Percentiles rank a stretch among this genome's conserved stretches.
These are phyloP conservation scores for Phtheirospermum japonicum DNA, from an alignment of 257 asterid species.

Conservation along the genomic window DNA sequence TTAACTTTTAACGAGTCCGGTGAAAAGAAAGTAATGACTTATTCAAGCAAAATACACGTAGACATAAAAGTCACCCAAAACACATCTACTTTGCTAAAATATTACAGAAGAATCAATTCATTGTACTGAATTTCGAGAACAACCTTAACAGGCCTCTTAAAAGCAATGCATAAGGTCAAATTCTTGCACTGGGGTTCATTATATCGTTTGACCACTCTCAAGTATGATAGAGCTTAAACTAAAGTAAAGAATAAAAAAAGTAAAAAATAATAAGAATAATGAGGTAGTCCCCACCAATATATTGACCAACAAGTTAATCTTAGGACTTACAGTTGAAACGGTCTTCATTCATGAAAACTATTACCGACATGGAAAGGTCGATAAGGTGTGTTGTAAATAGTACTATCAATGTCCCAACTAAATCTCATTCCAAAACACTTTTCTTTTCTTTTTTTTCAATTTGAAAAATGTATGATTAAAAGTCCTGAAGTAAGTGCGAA, in stretches of 20 bases:
- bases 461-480: no score
- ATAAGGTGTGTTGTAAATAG: no score
- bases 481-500: no score
- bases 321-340: no score
- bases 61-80: slow-evolving; percentile 4
- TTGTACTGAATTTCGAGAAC: slow-evolving; percentile 2
- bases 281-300: neutral
- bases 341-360: no score
- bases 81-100: neutral
- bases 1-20: neutral
- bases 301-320: neutral
- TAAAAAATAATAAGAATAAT: neutral
- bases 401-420: no score
- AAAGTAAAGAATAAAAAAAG: no score
- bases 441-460: no score
- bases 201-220: slow-evolving; percentile 23
- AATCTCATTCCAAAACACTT: no score
- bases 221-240: neutral
- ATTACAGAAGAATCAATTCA: neutral
- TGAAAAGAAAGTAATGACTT: neutral
- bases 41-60: neutral
- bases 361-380: neutral
- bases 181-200: slow-evolving; percentile 30
- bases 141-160: slow-evolving; percentile 26
- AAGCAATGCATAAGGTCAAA: slow-evolving; percentile 39